These are phyloP conservation scores for Chionographis japonica DNA, from an alignment of 106 monocot genomes.

Conservation along the genomic window DNA sequence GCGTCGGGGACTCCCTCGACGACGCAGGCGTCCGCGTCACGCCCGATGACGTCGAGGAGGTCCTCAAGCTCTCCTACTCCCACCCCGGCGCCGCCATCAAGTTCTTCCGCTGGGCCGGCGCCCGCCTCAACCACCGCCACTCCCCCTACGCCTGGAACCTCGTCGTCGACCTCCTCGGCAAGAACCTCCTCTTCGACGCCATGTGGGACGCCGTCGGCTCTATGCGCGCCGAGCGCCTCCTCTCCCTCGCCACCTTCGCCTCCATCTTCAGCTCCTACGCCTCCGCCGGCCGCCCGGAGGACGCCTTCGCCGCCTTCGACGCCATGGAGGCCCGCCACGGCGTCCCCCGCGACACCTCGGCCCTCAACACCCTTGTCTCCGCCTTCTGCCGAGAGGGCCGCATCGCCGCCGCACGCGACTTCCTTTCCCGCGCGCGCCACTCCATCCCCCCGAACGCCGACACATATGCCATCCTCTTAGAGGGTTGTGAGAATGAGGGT, in stretches of 20 bases:
- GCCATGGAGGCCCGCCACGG: slow-evolving; percentile 27
- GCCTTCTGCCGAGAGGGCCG: slow-evolving; percentile 53
- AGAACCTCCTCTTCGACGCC: slow-evolving; percentile 57
- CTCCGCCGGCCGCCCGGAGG: slow-evolving; percentile 30
- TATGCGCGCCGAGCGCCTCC: slow-evolving; percentile 32
- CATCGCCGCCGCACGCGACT: slow-evolving; percentile 18
- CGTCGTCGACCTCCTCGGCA: slow-evolving; percentile 84
- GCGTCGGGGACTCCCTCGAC: slow-evolving; percentile 20
- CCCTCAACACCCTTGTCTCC: slow-evolving; percentile 72
- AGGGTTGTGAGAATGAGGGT: slow-evolving; percentile 67
- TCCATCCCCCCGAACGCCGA: slow-evolving; percentile 49
- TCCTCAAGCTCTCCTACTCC: slow-evolving; percentile 80
- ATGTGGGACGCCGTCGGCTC: slow-evolving; percentile 67
- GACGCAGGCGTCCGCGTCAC: slow-evolving; percentile 20
- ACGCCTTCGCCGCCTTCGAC: slow-evolving; percentile 45
- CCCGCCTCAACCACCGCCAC: slow-evolving; percentile 21
- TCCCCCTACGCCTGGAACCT: slow-evolving; percentile 88
- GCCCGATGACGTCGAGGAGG: slow-evolving; percentile 48
- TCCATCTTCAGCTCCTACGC: slow-evolving; percentile 66
- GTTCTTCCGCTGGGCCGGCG: slow-evolving; percentile 63
- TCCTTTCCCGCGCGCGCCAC: slow-evolving; percentile 5
- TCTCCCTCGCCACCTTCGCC: slow-evolving; percentile 86
- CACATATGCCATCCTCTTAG: slow-evolving; percentile 73
- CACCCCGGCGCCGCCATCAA: slow-evolving; percentile 41
- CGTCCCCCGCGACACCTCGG: slow-evolving; percentile 39